Conservation (phyloP, 2,329 filamentous ascomycete genomes). For the Aspergillus costaricaensis region DNA sequence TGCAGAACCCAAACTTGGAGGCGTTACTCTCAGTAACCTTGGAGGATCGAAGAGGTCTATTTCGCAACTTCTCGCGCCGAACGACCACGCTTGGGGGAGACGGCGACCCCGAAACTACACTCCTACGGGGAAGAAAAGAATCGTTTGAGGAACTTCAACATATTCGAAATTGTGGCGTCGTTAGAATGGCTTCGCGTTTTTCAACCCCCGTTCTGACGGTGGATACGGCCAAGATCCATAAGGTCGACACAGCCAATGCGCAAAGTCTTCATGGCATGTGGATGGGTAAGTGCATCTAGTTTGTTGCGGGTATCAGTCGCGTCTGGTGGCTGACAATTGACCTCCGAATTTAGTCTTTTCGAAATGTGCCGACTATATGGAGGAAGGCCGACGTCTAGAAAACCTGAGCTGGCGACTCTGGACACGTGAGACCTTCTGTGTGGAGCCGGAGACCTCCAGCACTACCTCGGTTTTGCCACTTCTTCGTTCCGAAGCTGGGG, state of each 20-base stretch:
- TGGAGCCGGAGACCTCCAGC: conserved; percentile 61
- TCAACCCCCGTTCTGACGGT: conserved; percentile 86
- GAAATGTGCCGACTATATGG: conserved; percentile 88
- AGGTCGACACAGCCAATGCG: conserved; percentile 89
- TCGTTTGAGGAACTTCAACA: conserved; percentile 9
- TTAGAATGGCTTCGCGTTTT: conserved; percentile 77
- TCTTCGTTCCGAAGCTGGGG: conserved; percentile 48
- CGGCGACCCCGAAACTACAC: conserved; percentile 43
- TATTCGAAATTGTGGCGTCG: conserved; percentile 27
- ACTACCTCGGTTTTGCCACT: conserved; percentile 53
- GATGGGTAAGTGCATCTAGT: conserved; percentile 69
- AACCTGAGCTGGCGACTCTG: conserved; percentile 96
- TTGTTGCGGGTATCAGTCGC: background rate
- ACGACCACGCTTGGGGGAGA: conserved; percentile 47
- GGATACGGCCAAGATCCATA: conserved; percentile 87
- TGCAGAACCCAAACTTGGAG: conserved; percentile 20
- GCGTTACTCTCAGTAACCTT: conserved; percentile 9
- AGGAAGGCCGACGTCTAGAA: conserved; percentile 87
- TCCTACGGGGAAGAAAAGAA: conserved; percentile 2
- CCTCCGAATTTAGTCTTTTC: conserved; percentile 70
- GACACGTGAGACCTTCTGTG: conserved; percentile 92
- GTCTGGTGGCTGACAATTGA: conserved; percentile 26
- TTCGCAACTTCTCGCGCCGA: conserved; percentile 37
- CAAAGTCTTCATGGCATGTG: conserved; percentile 96
- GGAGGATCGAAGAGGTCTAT: conserved; percentile 23